Conservation (phyloP, 768 basidiomycete genomes). For the Dioszegia aurantiaca region DNA sequence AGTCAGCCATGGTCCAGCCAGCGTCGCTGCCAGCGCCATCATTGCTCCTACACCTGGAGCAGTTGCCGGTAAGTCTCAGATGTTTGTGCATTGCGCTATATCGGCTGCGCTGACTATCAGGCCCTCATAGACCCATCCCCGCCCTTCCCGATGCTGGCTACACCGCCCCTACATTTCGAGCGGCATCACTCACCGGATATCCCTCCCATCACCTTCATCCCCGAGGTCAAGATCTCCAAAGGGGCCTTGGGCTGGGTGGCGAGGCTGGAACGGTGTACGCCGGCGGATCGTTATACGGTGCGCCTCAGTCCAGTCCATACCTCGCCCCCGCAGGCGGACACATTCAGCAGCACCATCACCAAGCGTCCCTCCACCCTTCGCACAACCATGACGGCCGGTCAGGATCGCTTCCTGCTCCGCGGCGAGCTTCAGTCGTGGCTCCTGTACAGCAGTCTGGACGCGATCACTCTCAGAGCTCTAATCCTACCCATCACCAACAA, state of each 20-base stretch:
- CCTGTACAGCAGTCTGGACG: background rate
- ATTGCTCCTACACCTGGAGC: slow-evolving; percentile 41
- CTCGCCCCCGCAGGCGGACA: background rate
- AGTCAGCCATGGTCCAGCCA: slow-evolving; percentile 20
- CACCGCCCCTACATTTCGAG: slow-evolving; percentile 32
- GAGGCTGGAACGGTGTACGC: slow-evolving; percentile 11
- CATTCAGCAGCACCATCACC: slow-evolving; percentile 3
- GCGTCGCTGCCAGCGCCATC: slow-evolving; percentile 27
- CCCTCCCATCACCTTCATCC: background rate
- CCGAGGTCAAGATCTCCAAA: too few relatives aligned
- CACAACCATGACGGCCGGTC: slow-evolving; percentile 4
- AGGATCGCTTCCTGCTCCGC: slow-evolving; percentile 27
- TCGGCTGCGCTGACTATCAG: slow-evolving; percentile 29
- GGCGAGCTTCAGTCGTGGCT: slow-evolving; percentile 16
- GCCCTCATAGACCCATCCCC: slow-evolving; percentile 37
- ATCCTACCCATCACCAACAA: too few relatives aligned
- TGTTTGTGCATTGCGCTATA: too few relatives aligned
- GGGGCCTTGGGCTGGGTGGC: background rate
- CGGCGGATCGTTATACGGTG: slow-evolving; percentile 16
- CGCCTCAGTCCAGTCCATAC: background rate
- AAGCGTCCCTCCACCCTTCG: background rate
- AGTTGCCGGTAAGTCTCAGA: slow-evolving; percentile 35
- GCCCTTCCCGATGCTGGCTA: slow-evolving; percentile 43
- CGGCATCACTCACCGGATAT: slow-evolving; percentile 4
- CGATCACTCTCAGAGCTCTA: too few relatives aligned